Base-by-base conservation (phyloP, 2,329 filamentous ascomycete species). In the Hypoxylon sp. region DNA sequence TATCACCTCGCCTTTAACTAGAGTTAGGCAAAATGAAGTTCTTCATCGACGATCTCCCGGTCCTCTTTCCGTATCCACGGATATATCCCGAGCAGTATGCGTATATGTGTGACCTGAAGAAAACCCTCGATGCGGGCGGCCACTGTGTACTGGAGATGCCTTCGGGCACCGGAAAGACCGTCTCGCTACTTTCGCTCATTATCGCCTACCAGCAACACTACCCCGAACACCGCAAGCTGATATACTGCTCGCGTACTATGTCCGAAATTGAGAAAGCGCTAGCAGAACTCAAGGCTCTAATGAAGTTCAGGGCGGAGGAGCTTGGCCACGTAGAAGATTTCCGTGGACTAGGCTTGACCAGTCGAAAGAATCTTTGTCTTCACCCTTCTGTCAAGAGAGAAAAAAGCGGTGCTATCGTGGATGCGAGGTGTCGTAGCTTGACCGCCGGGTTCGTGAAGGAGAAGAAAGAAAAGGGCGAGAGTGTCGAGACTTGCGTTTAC, bases 171-270 rank as follows among this genome's bases (percentile, higher is more conserved):
- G 96, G 96, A 69, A 99, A 99, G 85, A 99, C 96, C 0, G 93
- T 99, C 26, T 98, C 96, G 9, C 86, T 99, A 3, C 85, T 99
- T 48, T 98, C 96, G 0, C 88, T 99, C 74, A 99, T 99, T 76
- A 90, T 99, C 64, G 95, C 96, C 46, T 99, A 99, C 77, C 97
- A 99, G 81, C 93, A 96, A 79, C 91, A 94, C 78, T 94, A 95
- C 76, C 94, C 94, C 2, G 94, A 97, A 78, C 93, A 96, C 75
- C 88, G 97, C 62, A 99, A 99, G 81, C 89, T 99, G 57, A 98
- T 99, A 62, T 99, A 99, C 82, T 99, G 96, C 84, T 99, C 96
- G 71, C 94, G 96, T 90, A 99, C 96, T 63, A 99, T 99, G 94
- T 99, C 96, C 39, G 96, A 99, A 83, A 99, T 99, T 76, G 96